phyloP scores from a whole-genome alignment of 441 rosid species.

The Arabidopsis hybrid region DNA sequence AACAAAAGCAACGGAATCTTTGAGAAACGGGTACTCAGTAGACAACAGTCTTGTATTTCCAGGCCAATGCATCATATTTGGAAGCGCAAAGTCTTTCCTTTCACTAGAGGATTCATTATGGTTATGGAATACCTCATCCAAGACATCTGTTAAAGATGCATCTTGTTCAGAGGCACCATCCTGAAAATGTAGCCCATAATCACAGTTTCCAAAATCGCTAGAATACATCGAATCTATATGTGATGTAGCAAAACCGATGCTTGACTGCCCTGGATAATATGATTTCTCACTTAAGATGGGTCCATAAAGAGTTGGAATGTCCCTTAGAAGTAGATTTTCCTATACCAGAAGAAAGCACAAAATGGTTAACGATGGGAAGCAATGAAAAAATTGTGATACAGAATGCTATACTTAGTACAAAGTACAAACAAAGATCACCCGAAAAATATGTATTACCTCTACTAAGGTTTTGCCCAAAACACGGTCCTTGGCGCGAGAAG shows the following conservation, averaged over 20 bases:
- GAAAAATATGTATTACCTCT: conserved; percentile 51
- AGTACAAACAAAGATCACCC: conserved; percentile 14
- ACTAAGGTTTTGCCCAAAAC: conserved; percentile 46
- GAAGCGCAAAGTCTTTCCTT: conserved; percentile 43
- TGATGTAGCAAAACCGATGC: conserved; percentile 45
- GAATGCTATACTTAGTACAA: background rate
- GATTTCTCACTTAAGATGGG: conserved; percentile 48
- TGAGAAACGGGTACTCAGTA: conserved; percentile 41
- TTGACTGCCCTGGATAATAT: conserved; percentile 52
- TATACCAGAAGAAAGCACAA: conserved; percentile 37
- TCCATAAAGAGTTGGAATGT: conserved; percentile 38
- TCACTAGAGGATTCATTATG: conserved; percentile 51
- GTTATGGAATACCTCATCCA: conserved; percentile 60
- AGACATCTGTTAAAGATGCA: conserved; percentile 55
- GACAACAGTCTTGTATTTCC: conserved; percentile 27
- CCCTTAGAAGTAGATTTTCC: conserved; percentile 47
- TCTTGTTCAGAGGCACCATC: conserved; percentile 67
- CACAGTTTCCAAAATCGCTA: conserved; percentile 66
- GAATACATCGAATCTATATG: conserved; percentile 62
- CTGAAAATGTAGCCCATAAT: conserved; percentile 51
- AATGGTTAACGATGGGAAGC: background rate
- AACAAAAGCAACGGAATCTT: conserved; percentile 29
- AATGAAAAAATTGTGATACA: background rate
- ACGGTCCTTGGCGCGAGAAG: conserved; percentile 64
- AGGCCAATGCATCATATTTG: conserved; percentile 45